Conservation (phyloP, 768 basidiomycete genomes). For the Mycena belliarum region DNA sequence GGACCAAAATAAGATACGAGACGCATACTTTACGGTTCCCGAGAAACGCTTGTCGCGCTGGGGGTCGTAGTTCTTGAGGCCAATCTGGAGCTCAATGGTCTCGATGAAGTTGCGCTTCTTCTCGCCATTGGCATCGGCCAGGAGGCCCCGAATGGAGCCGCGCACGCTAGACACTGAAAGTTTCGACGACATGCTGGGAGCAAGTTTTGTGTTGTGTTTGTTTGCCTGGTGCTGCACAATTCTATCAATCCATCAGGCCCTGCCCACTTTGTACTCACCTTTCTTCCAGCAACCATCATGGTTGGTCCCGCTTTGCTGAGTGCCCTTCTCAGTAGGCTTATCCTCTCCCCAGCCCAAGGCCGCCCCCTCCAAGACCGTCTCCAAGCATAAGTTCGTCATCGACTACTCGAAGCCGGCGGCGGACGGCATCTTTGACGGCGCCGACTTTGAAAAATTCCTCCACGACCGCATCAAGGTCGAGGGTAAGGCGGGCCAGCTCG, state of each 20-base stretch:
- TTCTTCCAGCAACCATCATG: slow-evolving; percentile 11
- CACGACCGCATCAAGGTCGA: slow-evolving; percentile 95
- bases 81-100: slow-evolving; percentile 95
- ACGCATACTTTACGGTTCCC: slow-evolving; percentile 87
- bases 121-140: slow-evolving; percentile 81
- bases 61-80: slow-evolving; percentile 98
- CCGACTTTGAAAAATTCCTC: slow-evolving; percentile 80
- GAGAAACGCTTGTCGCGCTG: slow-evolving; percentile 99
- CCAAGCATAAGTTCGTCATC: slow-evolving; percentile 24
- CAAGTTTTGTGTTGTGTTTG: not conserved
- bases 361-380: slow-evolving; percentile 23
- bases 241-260: not conserved
- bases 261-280: not conserved
- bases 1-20: not conserved
- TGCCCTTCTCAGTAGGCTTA: slow-evolving; percentile 23
- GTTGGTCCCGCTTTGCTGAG: slow-evolving; percentile 21
- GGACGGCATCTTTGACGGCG: slow-evolving; percentile 60
- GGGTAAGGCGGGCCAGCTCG: slow-evolving; percentile 88
- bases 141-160: slow-evolving; percentile 90
- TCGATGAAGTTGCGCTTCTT: slow-evolving; percentile 94
- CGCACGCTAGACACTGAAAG: slow-evolving; percentile 99
- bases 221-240: not conserved
- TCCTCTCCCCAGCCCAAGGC: slow-evolving; percentile 21
- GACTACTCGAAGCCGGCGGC: slow-evolving; percentile 26
- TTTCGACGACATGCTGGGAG: slow-evolving; percentile 54